Evolutionary conservation across 371 early-diverging fungal species (phyloP).

Genomic region (Mucor sp.): DNA sequence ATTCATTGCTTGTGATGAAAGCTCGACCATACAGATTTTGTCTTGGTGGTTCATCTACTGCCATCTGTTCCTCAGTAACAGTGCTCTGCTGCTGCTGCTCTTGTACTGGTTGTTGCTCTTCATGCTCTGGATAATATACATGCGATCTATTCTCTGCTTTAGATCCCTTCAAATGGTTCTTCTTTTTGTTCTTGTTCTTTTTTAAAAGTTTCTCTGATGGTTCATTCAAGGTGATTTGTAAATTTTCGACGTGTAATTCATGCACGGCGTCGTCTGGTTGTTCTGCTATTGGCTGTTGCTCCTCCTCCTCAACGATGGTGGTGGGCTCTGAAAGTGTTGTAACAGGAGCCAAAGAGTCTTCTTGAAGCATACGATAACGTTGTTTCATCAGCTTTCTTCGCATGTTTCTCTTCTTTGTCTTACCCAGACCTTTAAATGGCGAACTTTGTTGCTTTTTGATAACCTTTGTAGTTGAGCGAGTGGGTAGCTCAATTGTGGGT

Average conservation of each 20-base stretch:
- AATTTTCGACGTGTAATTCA: conserved; percentile 3
- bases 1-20: conserved; percentile 18
- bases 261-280: background rate
- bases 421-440: conserved; percentile 8
- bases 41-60: background rate
- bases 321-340: too few species aligned
- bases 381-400: conserved; percentile 6
- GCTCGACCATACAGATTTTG: conserved; percentile 20
- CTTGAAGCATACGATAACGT: background rate
- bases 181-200: conserved; percentile 25
- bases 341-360: background rate
- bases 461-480: background rate
- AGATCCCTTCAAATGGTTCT: conserved; percentile 13
- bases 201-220: conserved; percentile 7
- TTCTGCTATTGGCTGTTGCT: background rate
- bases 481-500: background rate
- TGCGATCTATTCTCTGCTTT: background rate
- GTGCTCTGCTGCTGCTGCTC: background rate
- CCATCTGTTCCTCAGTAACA: background rate
- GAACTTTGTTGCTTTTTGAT: background rate
- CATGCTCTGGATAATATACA: background rate
- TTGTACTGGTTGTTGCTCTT: background rate
- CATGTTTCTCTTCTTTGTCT: conserved; percentile 10
- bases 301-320: too few species aligned
- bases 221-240: background rate